Evolutionary conservation across 805 yeast genomes (phyloP).

Genomic region (Ogataea saltuana): DNA sequence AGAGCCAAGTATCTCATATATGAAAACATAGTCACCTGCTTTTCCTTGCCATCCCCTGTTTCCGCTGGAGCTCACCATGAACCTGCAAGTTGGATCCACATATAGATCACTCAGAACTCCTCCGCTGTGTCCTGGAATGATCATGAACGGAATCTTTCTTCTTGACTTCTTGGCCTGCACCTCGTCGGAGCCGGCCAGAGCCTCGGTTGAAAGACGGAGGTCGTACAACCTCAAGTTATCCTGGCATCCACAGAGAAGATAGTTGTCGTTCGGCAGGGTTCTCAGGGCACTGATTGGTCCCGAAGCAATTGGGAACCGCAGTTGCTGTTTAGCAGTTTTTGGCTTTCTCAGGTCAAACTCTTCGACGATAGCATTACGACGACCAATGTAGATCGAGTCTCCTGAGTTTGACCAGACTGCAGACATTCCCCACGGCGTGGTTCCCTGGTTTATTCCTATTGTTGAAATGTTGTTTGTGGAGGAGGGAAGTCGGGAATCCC

Average conservation of each 20-base stretch:
- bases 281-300: slow-evolving; percentile 86
- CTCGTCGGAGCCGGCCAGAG: slow-evolving; percentile 10
- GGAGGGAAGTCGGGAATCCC: slow-evolving; percentile 67
- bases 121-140: slow-evolving; percentile 96
- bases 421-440: slow-evolving; percentile 94
- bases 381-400: slow-evolving; percentile 73
- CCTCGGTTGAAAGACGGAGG: slow-evolving; percentile 41
- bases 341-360: slow-evolving; percentile 67
- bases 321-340: slow-evolving; percentile 48
- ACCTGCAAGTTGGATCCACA: slow-evolving; percentile 85
- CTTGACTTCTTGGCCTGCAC: slow-evolving; percentile 27
- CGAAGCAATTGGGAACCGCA: slow-evolving; percentile 80
- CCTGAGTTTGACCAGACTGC: slow-evolving; percentile 90
- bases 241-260: slow-evolving; percentile 81
- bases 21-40: slow-evolving; percentile 74
- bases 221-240: slow-evolving; percentile 91
- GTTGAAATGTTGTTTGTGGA: slow-evolving; percentile 23
- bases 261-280: slow-evolving; percentile 78
- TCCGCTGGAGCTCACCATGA: slow-evolving; percentile 89
- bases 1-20: slow-evolving; percentile 69
- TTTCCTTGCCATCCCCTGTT: slow-evolving; percentile 93
- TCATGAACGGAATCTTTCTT: slow-evolving; percentile 72
- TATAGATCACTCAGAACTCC: slow-evolving; percentile 76
- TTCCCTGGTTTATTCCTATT: slow-evolving; percentile 52
- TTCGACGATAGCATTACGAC: slow-evolving; percentile 87